A percentile compares a stretch with the other conserved stretches of the same genome.
These are phyloP conservation scores for Trichoderma erinaceum DNA, from an alignment of 495 filamentous ascomycete species.

Conservation along the genomic window DNA sequence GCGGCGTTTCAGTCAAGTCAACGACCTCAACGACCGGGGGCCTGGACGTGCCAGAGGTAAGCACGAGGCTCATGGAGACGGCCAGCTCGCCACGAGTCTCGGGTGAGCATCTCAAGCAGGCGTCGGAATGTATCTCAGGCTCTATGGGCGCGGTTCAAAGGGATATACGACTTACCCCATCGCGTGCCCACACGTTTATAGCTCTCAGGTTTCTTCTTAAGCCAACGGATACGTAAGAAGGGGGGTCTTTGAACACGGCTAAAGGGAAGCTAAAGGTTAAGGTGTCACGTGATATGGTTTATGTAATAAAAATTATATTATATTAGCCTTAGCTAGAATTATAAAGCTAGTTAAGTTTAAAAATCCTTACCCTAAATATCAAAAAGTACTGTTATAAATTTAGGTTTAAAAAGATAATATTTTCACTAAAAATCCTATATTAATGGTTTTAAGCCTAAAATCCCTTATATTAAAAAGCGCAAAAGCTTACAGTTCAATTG, in stretches of 20 bases:
- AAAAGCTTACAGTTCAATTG: too few species aligned
- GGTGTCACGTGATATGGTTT: neutral
- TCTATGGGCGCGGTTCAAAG: neutral
- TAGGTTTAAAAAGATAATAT: neutral
- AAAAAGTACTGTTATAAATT: neutral
- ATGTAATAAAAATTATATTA: conserved; percentile 10
- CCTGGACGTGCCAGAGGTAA: conserved; percentile 7
- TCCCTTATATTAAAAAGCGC: neutral
- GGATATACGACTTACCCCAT: conserved; percentile 8
- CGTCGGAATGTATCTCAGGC: neutral
- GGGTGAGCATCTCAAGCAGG: conserved; percentile 1
- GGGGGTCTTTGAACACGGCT: neutral
- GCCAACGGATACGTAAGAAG: neutral
- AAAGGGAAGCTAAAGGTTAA: neutral
- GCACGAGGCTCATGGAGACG: conserved; percentile 11
- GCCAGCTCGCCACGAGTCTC: neutral
- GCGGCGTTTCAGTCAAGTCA: conserved; percentile 10
- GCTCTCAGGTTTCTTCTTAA: neutral
- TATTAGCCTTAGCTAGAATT: neutral
- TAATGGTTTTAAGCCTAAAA: neutral
- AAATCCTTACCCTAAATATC: neutral
- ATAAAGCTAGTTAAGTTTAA: conserved; percentile 4
- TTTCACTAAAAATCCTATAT: neutral
- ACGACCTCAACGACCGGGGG: conserved; percentile 10
- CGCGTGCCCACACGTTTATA: conserved; percentile 5